Percentiles rank a stretch among this genome's conserved stretches.
Conservation (phyloP, 2,329 filamentous ascomycete species). For the Westerdykella aurantiaca region DNA sequence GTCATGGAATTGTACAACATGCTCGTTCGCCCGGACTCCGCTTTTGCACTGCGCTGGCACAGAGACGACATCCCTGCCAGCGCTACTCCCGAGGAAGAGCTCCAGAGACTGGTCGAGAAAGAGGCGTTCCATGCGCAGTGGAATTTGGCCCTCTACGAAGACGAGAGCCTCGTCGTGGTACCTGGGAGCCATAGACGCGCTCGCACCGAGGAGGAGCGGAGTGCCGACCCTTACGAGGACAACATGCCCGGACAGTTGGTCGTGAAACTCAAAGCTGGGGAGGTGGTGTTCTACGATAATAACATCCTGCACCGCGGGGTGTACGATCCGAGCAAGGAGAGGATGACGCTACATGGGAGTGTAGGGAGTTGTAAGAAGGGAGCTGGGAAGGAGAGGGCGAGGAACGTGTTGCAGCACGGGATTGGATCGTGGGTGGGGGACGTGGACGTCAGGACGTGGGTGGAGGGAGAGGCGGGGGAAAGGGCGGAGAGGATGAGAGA, state of each 20-base stretch:
- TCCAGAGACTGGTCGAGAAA: constrained; percentile 46
- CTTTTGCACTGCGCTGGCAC: constrained; percentile 78
- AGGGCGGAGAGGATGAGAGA: constrained; percentile 57
- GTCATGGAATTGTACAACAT: constrained; percentile 88
- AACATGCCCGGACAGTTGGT: constrained; percentile 58
- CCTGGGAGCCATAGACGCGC: constrained; percentile 70
- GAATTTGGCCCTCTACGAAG: constrained; percentile 75
- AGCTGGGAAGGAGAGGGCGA: constrained; percentile 53
- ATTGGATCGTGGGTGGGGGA: constrained; percentile 60
- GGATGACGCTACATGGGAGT: constrained; percentile 67
- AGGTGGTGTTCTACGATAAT: constrained; percentile 84
- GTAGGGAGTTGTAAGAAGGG: constrained; percentile 52
- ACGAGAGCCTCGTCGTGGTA: constrained; percentile 65
- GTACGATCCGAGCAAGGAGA: constrained; percentile 54
- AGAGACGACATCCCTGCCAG: constrained; percentile 72
- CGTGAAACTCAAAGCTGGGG: constrained; percentile 64
- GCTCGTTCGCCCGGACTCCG: constrained; percentile 64
- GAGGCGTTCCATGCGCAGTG: constrained; percentile 72
- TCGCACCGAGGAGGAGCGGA: constrained; percentile 63
- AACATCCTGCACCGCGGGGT: constrained; percentile 75
- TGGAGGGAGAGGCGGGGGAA: constrained; percentile 45
- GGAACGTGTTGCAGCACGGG: constrained; percentile 71
- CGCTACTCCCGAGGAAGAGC: constrained; percentile 62
- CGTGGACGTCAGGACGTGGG: constrained; percentile 47
- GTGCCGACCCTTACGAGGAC: constrained; percentile 59